Percentiles rank a stretch among this genome's conserved stretches.
These are phyloP conservation scores for Areca catechu DNA, from an alignment of 176 grass and related monocot genomes.

Conservation along the genomic window DNA sequence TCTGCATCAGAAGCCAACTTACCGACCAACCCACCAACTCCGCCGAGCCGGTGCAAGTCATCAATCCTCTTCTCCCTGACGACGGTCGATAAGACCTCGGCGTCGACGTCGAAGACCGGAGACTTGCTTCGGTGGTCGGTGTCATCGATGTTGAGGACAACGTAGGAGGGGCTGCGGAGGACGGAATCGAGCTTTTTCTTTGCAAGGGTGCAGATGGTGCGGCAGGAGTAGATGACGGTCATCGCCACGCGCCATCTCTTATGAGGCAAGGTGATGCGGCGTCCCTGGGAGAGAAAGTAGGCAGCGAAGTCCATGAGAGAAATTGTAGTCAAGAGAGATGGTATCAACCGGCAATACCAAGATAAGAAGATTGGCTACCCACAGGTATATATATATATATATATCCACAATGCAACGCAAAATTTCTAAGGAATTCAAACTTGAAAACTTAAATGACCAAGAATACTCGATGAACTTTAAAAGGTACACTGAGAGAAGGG, in stretches of 20 bases:
- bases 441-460: too few species aligned
- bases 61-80: background rate
- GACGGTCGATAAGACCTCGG: background rate
- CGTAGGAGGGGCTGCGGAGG: slow-evolving; percentile 2
- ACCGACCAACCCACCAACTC: background rate
- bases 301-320: background rate
- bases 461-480: too few species aligned
- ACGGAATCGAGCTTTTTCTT: slow-evolving; percentile 1
- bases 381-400: too few species aligned
- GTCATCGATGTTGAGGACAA: background rate
- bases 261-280: background rate
- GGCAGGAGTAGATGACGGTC: slow-evolving; percentile 4
- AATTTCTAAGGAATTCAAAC: too few species aligned
- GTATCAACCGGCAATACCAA: too few species aligned
- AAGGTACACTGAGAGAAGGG: too few species aligned
- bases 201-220: background rate
- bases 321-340: too few species aligned
- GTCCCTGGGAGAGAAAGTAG: background rate
- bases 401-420: too few species aligned
- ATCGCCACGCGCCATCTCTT: slow-evolving; percentile 7
- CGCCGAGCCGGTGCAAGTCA: slow-evolving; percentile 5
- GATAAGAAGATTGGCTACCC: too few species aligned
- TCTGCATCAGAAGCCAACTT: background rate
- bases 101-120: background rate
- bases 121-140: background rate